Conservation (phyloP, 805 yeast genomes). For the Wickerhamiella lipophila region DNA sequence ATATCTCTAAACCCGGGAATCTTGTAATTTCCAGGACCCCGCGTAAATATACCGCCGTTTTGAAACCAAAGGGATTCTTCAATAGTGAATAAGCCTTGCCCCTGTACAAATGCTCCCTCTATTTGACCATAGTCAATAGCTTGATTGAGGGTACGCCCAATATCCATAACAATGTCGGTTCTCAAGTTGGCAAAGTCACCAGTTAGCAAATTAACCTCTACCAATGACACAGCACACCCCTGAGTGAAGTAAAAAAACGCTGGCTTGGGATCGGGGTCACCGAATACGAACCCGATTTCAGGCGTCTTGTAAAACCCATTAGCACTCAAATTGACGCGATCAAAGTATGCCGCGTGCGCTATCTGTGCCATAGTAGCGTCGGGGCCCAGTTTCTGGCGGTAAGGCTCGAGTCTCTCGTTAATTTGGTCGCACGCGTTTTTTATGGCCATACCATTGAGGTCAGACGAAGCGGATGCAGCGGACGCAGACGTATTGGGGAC, state of each 20-base stretch:
- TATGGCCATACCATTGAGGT: constrained; percentile 39
- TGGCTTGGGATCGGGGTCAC: constrained; percentile 34
- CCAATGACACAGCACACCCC: constrained; percentile 34
- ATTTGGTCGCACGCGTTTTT: constrained; percentile 36
- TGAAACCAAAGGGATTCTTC: constrained; percentile 38
- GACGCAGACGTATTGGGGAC: constrained; percentile 40
- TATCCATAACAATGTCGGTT: constrained; percentile 37
- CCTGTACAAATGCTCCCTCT: constrained; percentile 40
- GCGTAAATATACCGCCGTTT: constrained; percentile 33
- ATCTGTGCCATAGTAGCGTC: constrained; percentile 33
- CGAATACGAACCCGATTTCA: constrained; percentile 34
- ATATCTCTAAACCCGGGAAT: constrained; percentile 39
- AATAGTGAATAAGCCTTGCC: constrained; percentile 38
- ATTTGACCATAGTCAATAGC: constrained; percentile 41
- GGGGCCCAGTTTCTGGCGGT: constrained; percentile 29
- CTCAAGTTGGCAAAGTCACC: constrained; percentile 37
- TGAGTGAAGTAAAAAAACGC: constrained; percentile 38
- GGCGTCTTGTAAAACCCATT: constrained; percentile 41
- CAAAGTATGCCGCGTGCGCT: constrained; percentile 34
- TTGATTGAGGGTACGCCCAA: constrained; percentile 37
- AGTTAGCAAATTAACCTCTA: constrained; percentile 37
- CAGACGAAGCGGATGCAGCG: constrained; percentile 40
- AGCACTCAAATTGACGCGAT: constrained; percentile 36
- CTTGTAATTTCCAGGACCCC: constrained; percentile 40
- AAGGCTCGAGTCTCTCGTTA: constrained; percentile 33